Evolutionary conservation across 495 filamentous ascomycete genomes (phyloP).

Genomic region (Aspergillus sclerotioniger): DNA sequence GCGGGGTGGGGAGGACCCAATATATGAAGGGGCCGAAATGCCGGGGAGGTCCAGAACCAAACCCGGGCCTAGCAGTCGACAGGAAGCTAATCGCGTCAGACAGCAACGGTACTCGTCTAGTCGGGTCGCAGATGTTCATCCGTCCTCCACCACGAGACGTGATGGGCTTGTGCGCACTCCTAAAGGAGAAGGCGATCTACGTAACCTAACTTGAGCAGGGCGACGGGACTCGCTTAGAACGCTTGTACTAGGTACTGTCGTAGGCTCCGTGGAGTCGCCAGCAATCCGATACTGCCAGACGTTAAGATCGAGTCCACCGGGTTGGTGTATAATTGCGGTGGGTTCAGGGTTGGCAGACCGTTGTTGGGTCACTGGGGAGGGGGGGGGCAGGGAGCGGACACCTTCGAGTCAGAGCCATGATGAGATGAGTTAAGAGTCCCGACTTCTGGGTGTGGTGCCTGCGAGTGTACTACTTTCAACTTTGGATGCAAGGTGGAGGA

Average conservation of each 20-base stretch:
- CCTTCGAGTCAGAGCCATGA: neutral
- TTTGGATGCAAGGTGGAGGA: neutral
- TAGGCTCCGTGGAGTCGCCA: neutral
- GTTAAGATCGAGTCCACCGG: too few species aligned
- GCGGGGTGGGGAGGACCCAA: neutral
- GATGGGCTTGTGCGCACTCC: neutral
- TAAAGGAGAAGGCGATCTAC: neutral
- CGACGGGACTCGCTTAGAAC: too few species aligned
- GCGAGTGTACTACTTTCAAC: too few species aligned
- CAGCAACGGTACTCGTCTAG: neutral
- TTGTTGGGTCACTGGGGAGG: neutral
- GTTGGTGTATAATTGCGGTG: too few species aligned
- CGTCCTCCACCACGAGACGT: neutral
- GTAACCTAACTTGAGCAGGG: neutral
- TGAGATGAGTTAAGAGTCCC: neutral
- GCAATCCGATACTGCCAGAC: neutral
- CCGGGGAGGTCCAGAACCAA: neutral
- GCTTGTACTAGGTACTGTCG: too few species aligned
- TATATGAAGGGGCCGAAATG: neutral
- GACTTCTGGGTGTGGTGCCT: neutral
- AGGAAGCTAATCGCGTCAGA: neutral
- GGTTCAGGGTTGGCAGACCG: neutral
- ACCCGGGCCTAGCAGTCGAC: neutral
- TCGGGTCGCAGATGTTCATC: neutral
- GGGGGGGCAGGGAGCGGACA: neutral